phyloP scores from a whole-genome alignment of 257 asterid species.

The Verbascum thapsus region DNA sequence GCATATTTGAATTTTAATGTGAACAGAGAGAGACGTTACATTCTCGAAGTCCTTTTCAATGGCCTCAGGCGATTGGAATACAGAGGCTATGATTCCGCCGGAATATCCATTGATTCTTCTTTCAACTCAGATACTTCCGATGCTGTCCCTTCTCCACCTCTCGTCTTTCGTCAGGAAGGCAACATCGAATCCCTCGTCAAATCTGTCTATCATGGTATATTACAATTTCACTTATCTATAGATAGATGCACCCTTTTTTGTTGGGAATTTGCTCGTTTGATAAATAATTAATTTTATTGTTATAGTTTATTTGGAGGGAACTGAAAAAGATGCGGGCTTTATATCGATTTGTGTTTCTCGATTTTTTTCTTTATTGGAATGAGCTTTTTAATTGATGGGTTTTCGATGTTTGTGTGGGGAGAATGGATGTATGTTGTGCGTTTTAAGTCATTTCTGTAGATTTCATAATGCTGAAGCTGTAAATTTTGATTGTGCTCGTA shows the following conservation, averaged over 20 bases:
- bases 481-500: background rate
- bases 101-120: constrained; percentile 61
- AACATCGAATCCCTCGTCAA: constrained; percentile 84
- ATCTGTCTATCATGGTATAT: constrained; percentile 70
- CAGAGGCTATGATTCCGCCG: constrained; percentile 97
- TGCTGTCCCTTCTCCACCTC: constrained; percentile 39
- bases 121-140: constrained; percentile 18
- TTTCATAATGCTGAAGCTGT: background rate
- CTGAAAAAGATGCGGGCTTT: background rate
- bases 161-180: constrained; percentile 80
- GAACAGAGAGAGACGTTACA: constrained; percentile 72
- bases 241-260: background rate
- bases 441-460: background rate
- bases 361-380: background rate
- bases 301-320: background rate
- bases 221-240: background rate
- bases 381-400: background rate
- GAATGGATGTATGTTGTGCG: background rate
- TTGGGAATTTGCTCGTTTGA: too few relatives aligned
- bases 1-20: constrained; percentile 84
- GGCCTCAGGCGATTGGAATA: constrained; percentile 96
- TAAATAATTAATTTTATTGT: too few relatives aligned
- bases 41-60: constrained; percentile 74
- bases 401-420: background rate
- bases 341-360: background rate